A percentile compares a stretch with the other conserved stretches of the same genome.
Conservation (phyloP, 345 rosid species). For the Populus nigra region DNA sequence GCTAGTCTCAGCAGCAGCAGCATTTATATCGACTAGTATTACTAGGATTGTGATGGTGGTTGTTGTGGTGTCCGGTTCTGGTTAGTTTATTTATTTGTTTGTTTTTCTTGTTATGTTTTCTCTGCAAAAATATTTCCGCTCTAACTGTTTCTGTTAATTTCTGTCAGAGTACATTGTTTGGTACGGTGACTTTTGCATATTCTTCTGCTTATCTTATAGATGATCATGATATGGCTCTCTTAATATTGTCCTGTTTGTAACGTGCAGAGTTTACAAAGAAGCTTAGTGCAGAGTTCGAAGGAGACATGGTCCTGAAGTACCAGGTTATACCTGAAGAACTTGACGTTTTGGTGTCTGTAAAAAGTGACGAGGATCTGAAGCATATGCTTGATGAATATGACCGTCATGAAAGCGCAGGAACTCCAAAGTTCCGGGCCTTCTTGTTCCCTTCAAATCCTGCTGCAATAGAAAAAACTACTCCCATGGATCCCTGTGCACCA, state of each 20-base stretch:
- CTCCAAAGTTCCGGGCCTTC: constrained; percentile 59
- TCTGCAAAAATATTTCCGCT: too few species aligned
- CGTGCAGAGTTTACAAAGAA: constrained; percentile 67
- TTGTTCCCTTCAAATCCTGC: constrained; percentile 56
- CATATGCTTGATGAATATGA: constrained; percentile 75
- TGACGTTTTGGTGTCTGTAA: constrained; percentile 72
- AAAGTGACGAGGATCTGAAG: constrained; percentile 68
- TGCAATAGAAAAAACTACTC: constrained; percentile 28
- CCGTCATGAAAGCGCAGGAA: constrained; percentile 50
- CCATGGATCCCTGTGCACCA: constrained; percentile 35
- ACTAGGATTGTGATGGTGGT: too few species aligned
- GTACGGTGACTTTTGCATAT: background rate
- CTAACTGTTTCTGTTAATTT: too few species aligned
- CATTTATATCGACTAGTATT: too few species aligned
- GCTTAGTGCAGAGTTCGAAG: constrained; percentile 49
- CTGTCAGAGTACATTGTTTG: background rate
- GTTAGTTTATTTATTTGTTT: too few species aligned
- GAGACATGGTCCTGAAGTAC: constrained; percentile 60
- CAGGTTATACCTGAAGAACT: constrained; percentile 71
- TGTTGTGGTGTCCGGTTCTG: too few species aligned
- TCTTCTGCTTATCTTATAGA: background rate
- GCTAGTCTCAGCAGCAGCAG: too few species aligned
- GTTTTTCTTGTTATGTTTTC: too few species aligned
- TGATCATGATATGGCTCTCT: background rate
- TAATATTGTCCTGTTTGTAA: background rate